Evolutionary conservation across 768 basidiomycete genomes (phyloP), one percentile per base, ranked within the genome.

Genomic region (Leccinum longicurvipes): DNA sequence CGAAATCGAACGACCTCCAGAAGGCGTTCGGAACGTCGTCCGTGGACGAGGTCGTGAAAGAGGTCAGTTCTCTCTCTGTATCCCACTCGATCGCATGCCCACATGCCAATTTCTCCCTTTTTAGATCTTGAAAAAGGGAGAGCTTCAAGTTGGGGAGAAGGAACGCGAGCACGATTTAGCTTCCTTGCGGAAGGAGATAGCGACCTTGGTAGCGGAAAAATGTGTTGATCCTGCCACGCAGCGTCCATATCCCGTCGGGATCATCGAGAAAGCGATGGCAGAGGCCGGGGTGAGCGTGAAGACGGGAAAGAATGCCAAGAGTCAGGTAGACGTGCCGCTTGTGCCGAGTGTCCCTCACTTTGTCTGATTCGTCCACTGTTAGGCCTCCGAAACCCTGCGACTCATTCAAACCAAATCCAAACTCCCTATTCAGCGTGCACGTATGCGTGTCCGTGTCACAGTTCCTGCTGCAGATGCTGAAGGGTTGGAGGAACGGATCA

Each of bases 211-310:
- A 3, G 88, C 95, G 6, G 92, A 95, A 74, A 95, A 96, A 76
- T 95, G 90, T 57, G 95, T 98, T 23, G 95, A 98, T 66, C 97
- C 97, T 1, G 74, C 80, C 4, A 96, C 93, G 1, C 87, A 92
- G 68, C 77, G 85, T 10, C 93, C 95, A 6, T 94, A 98, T 69
- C 87, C 93, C 6, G 92, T 96, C 29, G 87, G 91, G 17, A 92
- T 98, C 78, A 92, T 99, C 60, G 97, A 99, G 68, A 98, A 97
- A 73, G 94, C 94, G 0, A 96, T 99, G 96, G 75, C 84, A 9
- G 95, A 98, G 68, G 88, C 91, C 9, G 95, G 95, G 1, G 95
- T 89, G 73, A 96, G 92, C 62, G 88, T 96, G 25, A 89, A 91
- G 63, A 80, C 80, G 45, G 85, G 86, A 60, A 98, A 98, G 77